Conservation (phyloP, 1,139 yeast genomes). For the Debaryomyces udenii region DNA sequence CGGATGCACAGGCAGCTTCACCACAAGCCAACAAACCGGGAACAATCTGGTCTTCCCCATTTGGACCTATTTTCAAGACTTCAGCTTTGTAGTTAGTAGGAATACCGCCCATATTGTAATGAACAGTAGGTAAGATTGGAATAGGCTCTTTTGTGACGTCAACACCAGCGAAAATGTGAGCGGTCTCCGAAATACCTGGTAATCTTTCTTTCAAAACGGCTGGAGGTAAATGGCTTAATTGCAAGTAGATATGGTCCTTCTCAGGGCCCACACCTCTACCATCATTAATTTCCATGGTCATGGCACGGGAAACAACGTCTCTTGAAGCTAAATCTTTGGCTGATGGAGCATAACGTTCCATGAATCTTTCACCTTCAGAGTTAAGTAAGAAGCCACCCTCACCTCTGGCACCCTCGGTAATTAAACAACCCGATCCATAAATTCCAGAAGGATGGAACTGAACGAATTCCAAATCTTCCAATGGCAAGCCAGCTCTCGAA, state of each 20-base stretch:
- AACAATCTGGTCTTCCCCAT: constrained; percentile 89
- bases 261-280: constrained; percentile 99
- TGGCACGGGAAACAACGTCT: constrained; percentile 98
- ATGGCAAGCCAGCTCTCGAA: constrained; percentile 95
- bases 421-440: constrained; percentile 97
- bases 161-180: constrained; percentile 97
- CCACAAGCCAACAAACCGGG: constrained; percentile 98
- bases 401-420: constrained; percentile 99
- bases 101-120: constrained; percentile 99
- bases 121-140: constrained; percentile 97
- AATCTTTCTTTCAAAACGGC: constrained; percentile 90
- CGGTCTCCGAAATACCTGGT: constrained; percentile 99
- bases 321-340: constrained; percentile 98
- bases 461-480: constrained; percentile 96
- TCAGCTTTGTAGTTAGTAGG: constrained; percentile 99
- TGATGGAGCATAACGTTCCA: constrained; percentile 99
- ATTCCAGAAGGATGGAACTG: constrained; percentile 99
- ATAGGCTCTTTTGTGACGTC: constrained; percentile 99
- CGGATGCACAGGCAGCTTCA: constrained; percentile 99
- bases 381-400: constrained; percentile 98
- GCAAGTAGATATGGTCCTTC: constrained; percentile 94
- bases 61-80: constrained; percentile 78
- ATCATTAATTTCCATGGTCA: constrained; percentile 97
- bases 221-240: constrained; percentile 92
- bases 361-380: constrained; percentile 98